Evolutionary conservation across 768 basidiomycete genomes (phyloP).

Genomic region (Stropharia rugosoannulata): DNA sequence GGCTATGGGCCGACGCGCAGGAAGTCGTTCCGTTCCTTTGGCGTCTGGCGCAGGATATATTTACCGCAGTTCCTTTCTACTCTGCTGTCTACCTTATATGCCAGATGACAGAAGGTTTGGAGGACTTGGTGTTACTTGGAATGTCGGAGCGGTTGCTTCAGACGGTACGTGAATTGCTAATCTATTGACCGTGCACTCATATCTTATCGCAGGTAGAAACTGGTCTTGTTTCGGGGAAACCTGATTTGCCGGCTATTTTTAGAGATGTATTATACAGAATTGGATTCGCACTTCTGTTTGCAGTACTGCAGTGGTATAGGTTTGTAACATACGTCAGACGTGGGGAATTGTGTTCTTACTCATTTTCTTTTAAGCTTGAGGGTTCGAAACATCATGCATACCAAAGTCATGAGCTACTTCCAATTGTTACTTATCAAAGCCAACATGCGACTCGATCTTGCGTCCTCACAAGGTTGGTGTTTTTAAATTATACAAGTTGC

Average conservation of each 20-base stretch:
- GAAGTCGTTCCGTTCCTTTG: not conserved
- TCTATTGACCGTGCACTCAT: not conserved
- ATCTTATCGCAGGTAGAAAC: not conserved
- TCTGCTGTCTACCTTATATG: not conserved
- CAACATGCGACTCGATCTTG: constrained; percentile 1
- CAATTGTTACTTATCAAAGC: not conserved
- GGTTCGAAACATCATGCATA: not conserved
- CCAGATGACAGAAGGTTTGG: not conserved
- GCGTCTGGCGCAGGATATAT: not conserved
- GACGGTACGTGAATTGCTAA: not conserved
- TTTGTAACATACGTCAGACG: not conserved
- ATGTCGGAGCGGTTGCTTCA: not conserved
- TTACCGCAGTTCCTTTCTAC: not conserved
- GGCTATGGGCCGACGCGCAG: not conserved
- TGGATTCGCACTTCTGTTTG: not conserved
- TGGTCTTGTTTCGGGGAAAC: not conserved
- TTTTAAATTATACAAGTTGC: not conserved
- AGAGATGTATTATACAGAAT: not conserved
- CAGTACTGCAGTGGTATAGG: not conserved
- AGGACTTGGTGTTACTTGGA: not conserved
- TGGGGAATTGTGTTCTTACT: not conserved
- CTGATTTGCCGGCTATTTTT: not conserved
- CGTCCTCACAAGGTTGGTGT: not conserved
- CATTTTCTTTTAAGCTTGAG: not conserved
- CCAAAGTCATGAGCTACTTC: not conserved